These are phyloP conservation scores for Bruguiera parviflora DNA, from an alignment of 345 rosid species.

Conservation along the genomic window DNA sequence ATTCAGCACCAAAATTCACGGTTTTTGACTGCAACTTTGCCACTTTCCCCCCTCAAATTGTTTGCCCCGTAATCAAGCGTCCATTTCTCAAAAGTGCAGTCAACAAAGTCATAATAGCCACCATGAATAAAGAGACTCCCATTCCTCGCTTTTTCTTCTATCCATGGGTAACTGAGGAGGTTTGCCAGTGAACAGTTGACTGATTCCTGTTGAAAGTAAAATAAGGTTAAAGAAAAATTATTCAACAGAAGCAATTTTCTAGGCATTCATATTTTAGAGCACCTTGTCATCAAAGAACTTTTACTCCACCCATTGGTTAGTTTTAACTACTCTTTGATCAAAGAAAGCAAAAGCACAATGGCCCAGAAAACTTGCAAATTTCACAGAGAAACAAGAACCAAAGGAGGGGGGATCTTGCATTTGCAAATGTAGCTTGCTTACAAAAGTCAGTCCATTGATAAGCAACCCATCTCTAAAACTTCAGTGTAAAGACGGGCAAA, in stretches of 20 bases:
- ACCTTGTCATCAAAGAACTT: neutral
- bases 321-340: no score
- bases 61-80: constrained; percentile 62
- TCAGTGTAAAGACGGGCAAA: no score
- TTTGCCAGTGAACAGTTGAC: constrained; percentile 63
- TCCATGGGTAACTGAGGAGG: constrained; percentile 91
- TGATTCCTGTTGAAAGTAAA: constrained; percentile 50
- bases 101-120: constrained; percentile 77
- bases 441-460: no score
- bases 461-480: no score
- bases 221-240: neutral
- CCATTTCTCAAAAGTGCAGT: constrained; percentile 96
- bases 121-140: constrained; percentile 73
- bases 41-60: constrained; percentile 33
- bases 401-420: no score
- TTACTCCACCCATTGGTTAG: neutral
- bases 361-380: no score
- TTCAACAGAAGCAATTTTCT: neutral
- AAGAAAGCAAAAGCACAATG: no score
- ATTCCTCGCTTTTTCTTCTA: constrained; percentile 67
- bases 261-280: neutral
- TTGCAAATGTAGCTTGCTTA: no score
- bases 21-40: constrained; percentile 45
- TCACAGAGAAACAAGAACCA: no score
- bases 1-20: constrained; percentile 59